Evolutionary conservation across 768 basidiomycete species (phyloP).

Genomic region (Rhizopogon rudus): DNA sequence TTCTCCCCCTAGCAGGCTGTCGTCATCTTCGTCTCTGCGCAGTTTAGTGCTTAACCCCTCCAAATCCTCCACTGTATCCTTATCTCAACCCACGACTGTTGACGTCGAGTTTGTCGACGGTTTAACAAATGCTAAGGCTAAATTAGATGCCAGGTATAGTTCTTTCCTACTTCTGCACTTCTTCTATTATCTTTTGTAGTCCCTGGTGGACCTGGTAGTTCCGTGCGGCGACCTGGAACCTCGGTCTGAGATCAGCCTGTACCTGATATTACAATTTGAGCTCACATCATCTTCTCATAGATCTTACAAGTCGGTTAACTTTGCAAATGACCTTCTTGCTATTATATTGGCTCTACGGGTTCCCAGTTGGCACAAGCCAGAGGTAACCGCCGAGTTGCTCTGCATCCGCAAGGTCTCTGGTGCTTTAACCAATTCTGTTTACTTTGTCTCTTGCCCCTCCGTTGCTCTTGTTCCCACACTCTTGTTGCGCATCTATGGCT

Average conservation of each 20-base stretch:
- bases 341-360: constrained; percentile 52
- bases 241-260: constrained; percentile 30
- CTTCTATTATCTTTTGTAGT: constrained; percentile 25
- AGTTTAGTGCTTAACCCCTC: constrained; percentile 8
- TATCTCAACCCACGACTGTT: constrained; percentile 31
- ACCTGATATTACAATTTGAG: constrained; percentile 3
- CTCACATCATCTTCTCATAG: constrained; percentile 34
- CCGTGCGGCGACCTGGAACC: constrained; percentile 26
- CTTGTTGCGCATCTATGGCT: constrained; percentile 88
- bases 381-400: constrained; percentile 44
- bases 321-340: constrained; percentile 50
- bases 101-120: constrained; percentile 53
- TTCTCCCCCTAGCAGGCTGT: background rate
- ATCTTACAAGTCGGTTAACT: constrained; percentile 56
- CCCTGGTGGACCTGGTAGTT: constrained; percentile 30
- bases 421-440: constrained; percentile 92
- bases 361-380: constrained; percentile 50
- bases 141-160: constrained; percentile 69
- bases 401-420: constrained; percentile 82
- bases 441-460: constrained; percentile 81
- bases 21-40: constrained; percentile 4
- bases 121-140: constrained; percentile 49
- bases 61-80: constrained; percentile 27
- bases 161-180: constrained; percentile 17
- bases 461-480: constrained; percentile 53